phyloP scores from a whole-genome alignment of 2,329 filamentous ascomycete genomes.

The Diaporthe vexans region DNA sequence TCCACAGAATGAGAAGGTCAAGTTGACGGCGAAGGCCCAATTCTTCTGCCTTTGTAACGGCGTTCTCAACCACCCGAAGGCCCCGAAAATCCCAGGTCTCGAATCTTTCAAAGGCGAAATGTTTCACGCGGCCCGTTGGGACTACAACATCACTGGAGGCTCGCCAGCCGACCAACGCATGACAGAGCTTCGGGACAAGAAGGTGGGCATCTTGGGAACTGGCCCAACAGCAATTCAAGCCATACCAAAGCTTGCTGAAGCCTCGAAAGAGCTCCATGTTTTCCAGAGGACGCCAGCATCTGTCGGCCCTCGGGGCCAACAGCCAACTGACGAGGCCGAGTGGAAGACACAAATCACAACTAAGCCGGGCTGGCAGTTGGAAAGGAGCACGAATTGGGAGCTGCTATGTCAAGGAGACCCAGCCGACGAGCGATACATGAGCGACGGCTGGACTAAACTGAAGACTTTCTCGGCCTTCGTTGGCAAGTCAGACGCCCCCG shows the following conservation, averaged over 20 bases:
- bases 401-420: slow-evolving; percentile 3
- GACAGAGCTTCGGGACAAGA: slow-evolving; percentile 60
- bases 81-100: slow-evolving; percentile 58
- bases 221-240: slow-evolving; percentile 63
- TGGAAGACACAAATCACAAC: slow-evolving; percentile 53
- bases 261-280: slow-evolving; percentile 65
- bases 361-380: slow-evolving; percentile 63
- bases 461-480: slow-evolving; percentile 16
- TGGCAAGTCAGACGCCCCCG: slow-evolving; percentile 50
- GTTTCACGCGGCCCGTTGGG: slow-evolving; percentile 63
- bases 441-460: slow-evolving; percentile 59
- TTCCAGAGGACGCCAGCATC: slow-evolving; percentile 68
- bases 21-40: slow-evolving; percentile 54
- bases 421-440: slow-evolving; percentile 47
- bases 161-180: slow-evolving; percentile 54
- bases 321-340: slow-evolving; percentile 56
- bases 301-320: slow-evolving; percentile 55
- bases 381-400: slow-evolving; percentile 61
- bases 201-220: slow-evolving; percentile 64
- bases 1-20: slow-evolving; percentile 43
- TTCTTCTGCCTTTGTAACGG: slow-evolving; percentile 58
- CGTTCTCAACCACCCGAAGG: slow-evolving; percentile 56
- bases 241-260: slow-evolving; percentile 60
- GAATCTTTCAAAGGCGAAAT: slow-evolving; percentile 57
- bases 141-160: slow-evolving; percentile 60